phyloP scores from a whole-genome alignment of 805 yeast genomes.

The Saturnispora besseyi region DNA sequence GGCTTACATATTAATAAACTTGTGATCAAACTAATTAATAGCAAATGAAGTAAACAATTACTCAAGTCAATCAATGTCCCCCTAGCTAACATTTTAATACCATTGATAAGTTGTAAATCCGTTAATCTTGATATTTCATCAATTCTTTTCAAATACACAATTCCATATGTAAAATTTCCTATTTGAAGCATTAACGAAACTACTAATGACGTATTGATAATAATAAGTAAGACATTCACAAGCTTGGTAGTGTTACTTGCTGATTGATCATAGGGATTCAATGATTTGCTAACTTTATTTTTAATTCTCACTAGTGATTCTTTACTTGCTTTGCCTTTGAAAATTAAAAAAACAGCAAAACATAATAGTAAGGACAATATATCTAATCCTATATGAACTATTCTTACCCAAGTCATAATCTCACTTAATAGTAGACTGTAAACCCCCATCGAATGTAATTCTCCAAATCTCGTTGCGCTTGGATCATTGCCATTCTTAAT shows the following conservation, averaged over 20 bases:
- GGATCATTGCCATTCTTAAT: conserved; percentile 12
- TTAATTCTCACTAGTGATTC: not conserved
- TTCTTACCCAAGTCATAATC: not conserved
- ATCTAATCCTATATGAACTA: conserved; percentile 3
- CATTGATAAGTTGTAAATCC: conserved; percentile 9
- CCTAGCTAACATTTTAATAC: conserved; percentile 13
- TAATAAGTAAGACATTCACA: not conserved
- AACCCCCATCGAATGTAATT: not conserved
- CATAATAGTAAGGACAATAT: not conserved
- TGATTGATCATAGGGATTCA: not conserved
- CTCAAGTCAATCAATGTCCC: conserved; percentile 10
- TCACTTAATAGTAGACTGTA: conserved; percentile 4
- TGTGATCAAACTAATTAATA: conserved; percentile 9
- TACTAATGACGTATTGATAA: not conserved
- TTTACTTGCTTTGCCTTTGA: conserved; percentile 4
- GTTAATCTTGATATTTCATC: conserved; percentile 8
- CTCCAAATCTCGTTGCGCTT: not conserved
- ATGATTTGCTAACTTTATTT: not conserved
- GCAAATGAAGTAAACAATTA: conserved; percentile 13
- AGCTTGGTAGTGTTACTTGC: not conserved
- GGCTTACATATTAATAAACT: not conserved
- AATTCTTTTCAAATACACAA: conserved; percentile 3
- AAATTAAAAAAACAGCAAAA: not conserved
- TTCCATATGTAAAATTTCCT: conserved; percentile 1
- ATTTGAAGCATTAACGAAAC: conserved; percentile 1